Evolutionary conservation across 140 eudicot genomes (phyloP), one percentile per base, ranked within the genome.

Genomic region (Flaveria floridana): DNA sequence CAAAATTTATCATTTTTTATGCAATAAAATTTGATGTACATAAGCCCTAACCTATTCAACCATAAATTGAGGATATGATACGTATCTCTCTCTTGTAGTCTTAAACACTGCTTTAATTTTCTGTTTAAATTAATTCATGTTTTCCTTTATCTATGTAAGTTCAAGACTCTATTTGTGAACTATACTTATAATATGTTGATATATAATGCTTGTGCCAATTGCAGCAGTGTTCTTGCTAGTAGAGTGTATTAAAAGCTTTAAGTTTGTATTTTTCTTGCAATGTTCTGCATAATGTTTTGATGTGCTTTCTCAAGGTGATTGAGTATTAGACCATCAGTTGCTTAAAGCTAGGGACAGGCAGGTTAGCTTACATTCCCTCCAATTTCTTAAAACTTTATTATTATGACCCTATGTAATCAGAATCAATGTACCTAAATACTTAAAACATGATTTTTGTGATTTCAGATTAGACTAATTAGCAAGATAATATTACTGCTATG

Each of bases 121-220:
- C 28, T 25, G 2, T 25, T 25, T 1, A 25, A 25, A 25, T 25
- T 25, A 25, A 25, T 25, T 25, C 28, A 25, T 25, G 2, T 25
- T 25, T 25, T 25, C 28, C 28, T 25, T 25, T 25, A 25, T 25
- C 28, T 25, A 21, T 21, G 23, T 93, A 88, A 88, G 98, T 86
- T 47, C 20, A 23, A 26, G 4, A 28, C 56, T 68, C 2, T 58
- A 3, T 11, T 46, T 46, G 51, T 46, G 51, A 7, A 1, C 23
- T 21, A 21, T 21, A 21, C 23, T 52, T 21, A 64, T 75, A 18
- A 23, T 70, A 39, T 66, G 59, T 30, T 61, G 76, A 69, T 28
- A 16, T 30, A 37, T 75, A 64, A 26, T 75, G 34, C 79, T 18
- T 62, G 72, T 62, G 71, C 41, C 3, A 65, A 26, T 34, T 26